phyloP scores from a whole-genome alignment of 306 rosid species.

The Glycine latifolia region DNA sequence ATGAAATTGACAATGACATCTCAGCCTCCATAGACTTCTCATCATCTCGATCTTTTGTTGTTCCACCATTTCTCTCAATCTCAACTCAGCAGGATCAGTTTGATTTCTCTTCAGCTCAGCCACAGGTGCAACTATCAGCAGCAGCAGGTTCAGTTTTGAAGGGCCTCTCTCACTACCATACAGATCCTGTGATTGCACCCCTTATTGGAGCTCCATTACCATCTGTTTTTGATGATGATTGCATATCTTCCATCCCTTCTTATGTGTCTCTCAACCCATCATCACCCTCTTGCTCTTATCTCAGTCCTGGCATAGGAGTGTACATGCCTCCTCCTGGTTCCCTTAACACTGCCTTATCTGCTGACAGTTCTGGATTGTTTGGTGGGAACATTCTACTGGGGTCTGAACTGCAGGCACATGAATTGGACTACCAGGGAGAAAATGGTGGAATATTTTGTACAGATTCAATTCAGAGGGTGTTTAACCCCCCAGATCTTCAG shows the following conservation, averaged over 20 bases:
- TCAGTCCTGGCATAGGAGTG: conserved; percentile 59
- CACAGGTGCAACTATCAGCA: conserved; percentile 48
- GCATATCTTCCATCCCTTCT: conserved; percentile 84
- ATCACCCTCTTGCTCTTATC: conserved; percentile 77
- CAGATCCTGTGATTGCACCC: conserved; percentile 52
- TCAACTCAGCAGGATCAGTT: conserved; percentile 63
- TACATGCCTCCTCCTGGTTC: conserved; percentile 70
- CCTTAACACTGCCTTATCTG: conserved; percentile 63
- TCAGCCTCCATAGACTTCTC: conserved; percentile 94
- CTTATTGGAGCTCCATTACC: conserved; percentile 62
- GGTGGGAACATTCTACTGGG: conserved; percentile 64
- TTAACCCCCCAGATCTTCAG: conserved; percentile 85
- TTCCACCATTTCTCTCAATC: conserved; percentile 57
- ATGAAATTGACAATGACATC: conserved; percentile 86
- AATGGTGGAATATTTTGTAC: conserved; percentile 71
- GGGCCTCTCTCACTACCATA: conserved; percentile 63
- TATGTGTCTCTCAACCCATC: conserved; percentile 71
- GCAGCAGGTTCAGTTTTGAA: conserved; percentile 61
- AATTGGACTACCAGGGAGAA: conserved; percentile 86
- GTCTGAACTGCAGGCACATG: conserved; percentile 78
- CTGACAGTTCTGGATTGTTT: conserved; percentile 70
- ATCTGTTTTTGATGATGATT: conserved; percentile 75
- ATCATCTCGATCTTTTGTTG: conserved; percentile 63
- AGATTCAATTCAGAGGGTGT: conserved; percentile 69
- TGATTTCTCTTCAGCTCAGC: conserved; percentile 55